Percentiles rank a stretch among this genome's conserved stretches.
These are phyloP conservation scores for Epichloe scottii DNA, from an alignment of 2,329 filamentous ascomycete genomes.

Conservation along the genomic window DNA sequence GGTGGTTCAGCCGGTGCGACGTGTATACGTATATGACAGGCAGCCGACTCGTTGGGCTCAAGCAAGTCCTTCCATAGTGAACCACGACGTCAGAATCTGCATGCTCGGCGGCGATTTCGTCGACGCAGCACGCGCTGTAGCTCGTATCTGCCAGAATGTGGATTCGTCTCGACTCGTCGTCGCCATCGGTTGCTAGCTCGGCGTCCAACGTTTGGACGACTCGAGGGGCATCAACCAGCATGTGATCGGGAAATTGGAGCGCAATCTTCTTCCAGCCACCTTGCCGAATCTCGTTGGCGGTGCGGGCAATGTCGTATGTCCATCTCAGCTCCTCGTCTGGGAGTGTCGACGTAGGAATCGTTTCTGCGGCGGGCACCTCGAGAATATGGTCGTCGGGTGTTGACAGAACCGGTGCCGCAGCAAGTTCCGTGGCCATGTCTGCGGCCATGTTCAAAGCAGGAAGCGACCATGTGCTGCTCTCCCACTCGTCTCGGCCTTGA, in stretches of 20 bases:
- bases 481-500: neutral
- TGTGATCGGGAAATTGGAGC: constrained; percentile 89
- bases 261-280: constrained; percentile 67
- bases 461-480: neutral
- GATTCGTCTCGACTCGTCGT: constrained; percentile 28
- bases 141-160: constrained; percentile 92
- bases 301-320: constrained; percentile 78
- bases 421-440: constrained; percentile 34
- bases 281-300: constrained; percentile 59
- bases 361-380: constrained; percentile 34
- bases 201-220: constrained; percentile 49
- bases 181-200: constrained; percentile 12
- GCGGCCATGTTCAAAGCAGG: neutral
- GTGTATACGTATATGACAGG: constrained; percentile 91
- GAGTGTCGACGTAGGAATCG: constrained; percentile 19
- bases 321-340: constrained; percentile 57
- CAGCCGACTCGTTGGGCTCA: constrained; percentile 77
- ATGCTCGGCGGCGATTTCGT: constrained; percentile 93
- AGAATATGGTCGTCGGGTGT: constrained; percentile 49
- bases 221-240: constrained; percentile 74
- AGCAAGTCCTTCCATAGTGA: constrained; percentile 84
- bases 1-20: constrained; percentile 51
- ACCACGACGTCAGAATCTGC: constrained; percentile 82
- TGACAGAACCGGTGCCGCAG: constrained; percentile 46
- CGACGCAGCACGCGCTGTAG: constrained; percentile 93